Evolutionary conservation across 2,329 filamentous ascomycete species (phyloP), one percentile per base, ranked within the genome.

Genomic region (Aspergillus glaucus): DNA sequence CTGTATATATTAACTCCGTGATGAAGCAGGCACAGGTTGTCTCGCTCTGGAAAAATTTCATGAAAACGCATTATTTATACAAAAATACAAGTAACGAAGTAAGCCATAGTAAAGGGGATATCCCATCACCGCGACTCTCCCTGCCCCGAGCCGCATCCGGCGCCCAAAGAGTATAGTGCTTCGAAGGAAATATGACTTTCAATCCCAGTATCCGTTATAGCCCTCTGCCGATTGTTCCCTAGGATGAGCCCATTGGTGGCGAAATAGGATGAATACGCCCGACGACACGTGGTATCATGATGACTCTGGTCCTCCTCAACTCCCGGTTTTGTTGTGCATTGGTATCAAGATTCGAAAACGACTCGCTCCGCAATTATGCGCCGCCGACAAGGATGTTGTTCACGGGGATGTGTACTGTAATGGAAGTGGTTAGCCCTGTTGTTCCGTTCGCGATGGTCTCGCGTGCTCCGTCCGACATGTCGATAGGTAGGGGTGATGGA

Each of bases 321-420:
- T 17, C 43, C 43, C 30, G 8, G 21, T 14, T 45, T 15, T 28
- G 19, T 21, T 15, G 17, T 32, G n/a, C 17, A 19, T 45, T 30
- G 45, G 45, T 47, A 47, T 47, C 28, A 43, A 28, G 4, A 37
- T 48, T 44, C 37, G 17, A 24, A 12, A 39, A n/a, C 32, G 44
- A 39, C 30, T n/a, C 10, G 30, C 32, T 14, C 26, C 2, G 44
- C 39, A 30, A 21, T 64, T 65, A 72, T 53, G 69, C 70, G 60
- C 70, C 73, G 58, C 73, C 73, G 54, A 76, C 73, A 45, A 76
- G 65, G 32, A 76, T 72, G 53, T 75, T 75, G 67, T 76, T 76
- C 45, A 76, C 73, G 15, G 73, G 73, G 47, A 76, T 76, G 54
- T 76, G 73, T 61, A 76, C 73, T 76, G 34, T 4, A 51, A 36